phyloP scores from a whole-genome alignment of 495 filamentous ascomycete species.

The Neurospora sp. region DNA sequence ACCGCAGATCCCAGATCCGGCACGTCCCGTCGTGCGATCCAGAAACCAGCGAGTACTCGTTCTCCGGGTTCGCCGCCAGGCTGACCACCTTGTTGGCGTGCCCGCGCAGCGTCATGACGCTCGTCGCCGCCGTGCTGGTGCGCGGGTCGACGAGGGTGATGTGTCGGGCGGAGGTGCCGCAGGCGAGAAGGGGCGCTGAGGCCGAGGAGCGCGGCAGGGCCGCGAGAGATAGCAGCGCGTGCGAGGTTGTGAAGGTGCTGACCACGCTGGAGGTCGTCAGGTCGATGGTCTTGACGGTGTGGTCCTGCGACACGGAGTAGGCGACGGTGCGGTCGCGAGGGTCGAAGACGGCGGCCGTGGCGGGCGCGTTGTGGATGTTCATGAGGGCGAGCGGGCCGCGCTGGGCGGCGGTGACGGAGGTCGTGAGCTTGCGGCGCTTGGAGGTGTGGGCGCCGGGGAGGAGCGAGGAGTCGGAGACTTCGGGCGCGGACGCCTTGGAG shows the following conservation, averaged over 20 bases:
- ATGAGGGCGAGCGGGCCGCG: too few relatives aligned
- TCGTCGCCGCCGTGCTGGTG: conserved; percentile 56
- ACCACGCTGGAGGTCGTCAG: too few relatives aligned
- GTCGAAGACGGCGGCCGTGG: too few relatives aligned
- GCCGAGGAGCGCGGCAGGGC: too few relatives aligned
- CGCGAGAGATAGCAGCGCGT: too few relatives aligned
- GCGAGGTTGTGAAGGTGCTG: too few relatives aligned
- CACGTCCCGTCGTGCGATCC: conserved; percentile 84
- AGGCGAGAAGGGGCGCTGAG: too few relatives aligned
- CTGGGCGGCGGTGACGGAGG: too few relatives aligned
- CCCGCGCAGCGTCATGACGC: conserved; percentile 79
- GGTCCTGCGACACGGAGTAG: too few relatives aligned
- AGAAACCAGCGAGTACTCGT: conserved; percentile 69
- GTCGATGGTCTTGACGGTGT: too few relatives aligned
- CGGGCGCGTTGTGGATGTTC: too few relatives aligned
- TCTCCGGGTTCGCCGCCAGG: conserved; percentile 60
- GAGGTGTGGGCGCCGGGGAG: conserved; percentile 50
- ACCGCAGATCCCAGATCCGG: conserved; percentile 84
- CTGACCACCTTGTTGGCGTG: conserved; percentile 76
- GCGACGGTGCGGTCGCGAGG: too few relatives aligned
- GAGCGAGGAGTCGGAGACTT: conserved; percentile 48
- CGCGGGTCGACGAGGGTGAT: conserved; percentile 88
- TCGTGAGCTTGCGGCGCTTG: conserved; percentile 55
- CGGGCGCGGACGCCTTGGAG: conserved; percentile 59
- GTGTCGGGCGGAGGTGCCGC: conserved; percentile 52